Percentiles rank a stretch among this genome's conserved stretches.
Evolutionary conservation across 257 asterid species (phyloP).

Genomic region (Fraxinus excelsior): DNA sequence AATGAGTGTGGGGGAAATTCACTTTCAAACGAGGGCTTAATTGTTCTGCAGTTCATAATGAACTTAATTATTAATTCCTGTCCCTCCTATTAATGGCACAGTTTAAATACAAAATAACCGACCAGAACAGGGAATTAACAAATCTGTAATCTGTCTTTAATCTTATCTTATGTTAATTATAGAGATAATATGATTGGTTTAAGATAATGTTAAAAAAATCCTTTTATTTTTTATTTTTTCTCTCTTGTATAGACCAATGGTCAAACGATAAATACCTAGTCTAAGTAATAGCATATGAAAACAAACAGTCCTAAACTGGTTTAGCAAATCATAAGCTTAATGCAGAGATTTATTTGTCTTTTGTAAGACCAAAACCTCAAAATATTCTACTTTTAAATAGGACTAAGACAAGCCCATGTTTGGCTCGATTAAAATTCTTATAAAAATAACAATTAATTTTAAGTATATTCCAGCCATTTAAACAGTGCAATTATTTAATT

Average conservation of each 20-base stretch:
- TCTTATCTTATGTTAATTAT: conserved; percentile 21
- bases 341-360: not conserved
- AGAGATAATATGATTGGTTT: conserved; percentile 7
- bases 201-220: not conserved
- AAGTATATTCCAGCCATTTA: too few species aligned
- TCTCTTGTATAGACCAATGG: not conserved
- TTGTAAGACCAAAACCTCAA: not conserved
- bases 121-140: conserved; percentile 6
- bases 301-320: not conserved
- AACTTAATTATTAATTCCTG: not conserved
- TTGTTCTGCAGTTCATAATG: not conserved
- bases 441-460: too few species aligned
- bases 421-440: too few species aligned
- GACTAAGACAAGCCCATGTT: too few species aligned
- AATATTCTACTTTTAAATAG: too few species aligned
- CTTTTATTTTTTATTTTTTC: not conserved
- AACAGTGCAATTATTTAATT: too few species aligned
- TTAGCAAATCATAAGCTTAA: not conserved
- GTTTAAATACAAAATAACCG: conserved; percentile 27
- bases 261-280: conserved; percentile 18
- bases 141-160: conserved; percentile 11
- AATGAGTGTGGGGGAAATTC: too few species aligned
- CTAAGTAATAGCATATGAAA: not conserved
- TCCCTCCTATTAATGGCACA: not conserved
- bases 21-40: not conserved